Evolutionary conservation across 139 green algal species (phyloP).

Genomic region (Chlamydomonas urium): DNA sequence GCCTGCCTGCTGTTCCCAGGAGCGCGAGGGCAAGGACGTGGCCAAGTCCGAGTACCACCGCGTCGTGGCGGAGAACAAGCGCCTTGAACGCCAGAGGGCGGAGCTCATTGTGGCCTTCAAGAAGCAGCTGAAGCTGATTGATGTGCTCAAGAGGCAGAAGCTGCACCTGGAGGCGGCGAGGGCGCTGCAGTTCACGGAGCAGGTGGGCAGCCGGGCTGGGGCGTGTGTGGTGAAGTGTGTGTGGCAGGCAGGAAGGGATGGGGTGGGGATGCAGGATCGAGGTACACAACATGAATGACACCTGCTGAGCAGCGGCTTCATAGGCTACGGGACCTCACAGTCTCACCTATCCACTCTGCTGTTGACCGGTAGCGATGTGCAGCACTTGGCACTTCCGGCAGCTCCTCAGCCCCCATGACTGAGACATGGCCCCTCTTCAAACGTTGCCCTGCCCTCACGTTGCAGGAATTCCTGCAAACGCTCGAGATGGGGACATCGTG

Average conservation of each 20-base stretch:
- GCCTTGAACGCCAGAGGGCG: slow-evolving; percentile 66
- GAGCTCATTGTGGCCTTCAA: slow-evolving; percentile 73
- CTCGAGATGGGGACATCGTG: slow-evolving; percentile 39
- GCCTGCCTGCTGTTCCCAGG: slow-evolving; percentile 17
- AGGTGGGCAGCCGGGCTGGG: slow-evolving; percentile 19
- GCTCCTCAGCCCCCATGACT: no score
- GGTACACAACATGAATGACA: no score
- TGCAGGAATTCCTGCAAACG: slow-evolving; percentile 63
- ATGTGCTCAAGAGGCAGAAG: slow-evolving; percentile 77
- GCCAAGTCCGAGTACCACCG: slow-evolving; percentile 45
- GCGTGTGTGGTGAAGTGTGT: neutral
- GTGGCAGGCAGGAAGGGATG: no score
- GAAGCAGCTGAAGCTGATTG: slow-evolving; percentile 84
- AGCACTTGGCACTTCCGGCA: neutral
- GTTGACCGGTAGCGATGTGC: neutral
- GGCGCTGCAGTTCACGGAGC: slow-evolving; percentile 69
- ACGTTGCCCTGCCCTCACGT: no score
- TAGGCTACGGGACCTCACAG: no score
- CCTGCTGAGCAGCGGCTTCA: no score
- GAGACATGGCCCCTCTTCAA: no score
- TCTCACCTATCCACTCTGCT: no score
- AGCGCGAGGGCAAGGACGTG: slow-evolving; percentile 50
- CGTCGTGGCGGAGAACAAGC: slow-evolving; percentile 58
- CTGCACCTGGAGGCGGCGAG: slow-evolving; percentile 76
- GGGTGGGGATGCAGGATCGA: no score